Evolutionary conservation across 2,329 filamentous ascomycete genomes (phyloP).

Genomic region (Tympanopsis confertula): DNA sequence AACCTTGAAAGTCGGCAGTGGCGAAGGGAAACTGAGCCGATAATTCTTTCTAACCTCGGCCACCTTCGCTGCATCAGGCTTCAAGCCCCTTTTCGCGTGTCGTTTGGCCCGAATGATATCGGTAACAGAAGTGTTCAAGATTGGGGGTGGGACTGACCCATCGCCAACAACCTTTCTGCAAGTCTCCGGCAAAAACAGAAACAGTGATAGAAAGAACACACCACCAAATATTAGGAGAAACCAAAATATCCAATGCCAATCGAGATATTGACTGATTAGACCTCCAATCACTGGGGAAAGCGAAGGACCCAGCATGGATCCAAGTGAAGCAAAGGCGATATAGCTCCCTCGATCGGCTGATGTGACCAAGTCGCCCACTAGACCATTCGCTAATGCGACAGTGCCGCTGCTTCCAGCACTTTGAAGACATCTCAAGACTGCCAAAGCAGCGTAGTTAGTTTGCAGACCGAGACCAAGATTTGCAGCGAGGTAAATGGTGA

Average conservation of each 20-base stretch:
- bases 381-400: constrained; percentile 29
- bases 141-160: constrained; percentile 31
- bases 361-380: constrained; percentile 53
- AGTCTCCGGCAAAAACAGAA: constrained; percentile 41
- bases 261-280: constrained; percentile 39
- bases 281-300: constrained; percentile 48
- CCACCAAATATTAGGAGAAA: constrained; percentile 37
- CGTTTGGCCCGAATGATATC: constrained; percentile 13
- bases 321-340: constrained; percentile 38
- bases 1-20: constrained; percentile 25
- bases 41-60: not conserved
- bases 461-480: constrained; percentile 26
- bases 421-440: constrained; percentile 26
- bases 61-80: constrained; percentile 3
- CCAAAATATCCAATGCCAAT: constrained; percentile 53
- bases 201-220: constrained; percentile 26
- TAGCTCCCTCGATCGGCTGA: constrained; percentile 49
- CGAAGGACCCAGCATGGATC: constrained; percentile 32
- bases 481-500: constrained; percentile 25
- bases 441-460: constrained; percentile 19
- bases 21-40: constrained; percentile 23
- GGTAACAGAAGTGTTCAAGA: constrained; percentile 19
- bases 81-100: constrained; percentile 9
- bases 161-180: constrained; percentile 36
- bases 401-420: constrained; percentile 27